These are phyloP conservation scores for Solanum peruvianum DNA, from an alignment of 257 asterid genomes.

Conservation along the genomic window DNA sequence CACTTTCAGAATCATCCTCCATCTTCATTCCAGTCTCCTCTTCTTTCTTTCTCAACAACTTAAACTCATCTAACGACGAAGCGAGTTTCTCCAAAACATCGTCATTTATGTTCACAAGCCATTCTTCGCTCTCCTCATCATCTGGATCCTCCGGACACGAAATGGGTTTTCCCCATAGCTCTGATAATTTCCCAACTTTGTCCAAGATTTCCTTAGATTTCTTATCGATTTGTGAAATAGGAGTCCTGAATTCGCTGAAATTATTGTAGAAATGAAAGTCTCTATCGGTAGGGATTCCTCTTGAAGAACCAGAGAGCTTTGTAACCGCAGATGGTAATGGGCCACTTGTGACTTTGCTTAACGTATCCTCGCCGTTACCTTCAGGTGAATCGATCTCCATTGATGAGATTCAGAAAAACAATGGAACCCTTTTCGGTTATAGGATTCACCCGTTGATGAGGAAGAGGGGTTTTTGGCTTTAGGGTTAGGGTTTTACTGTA, in stretches of 20 bases:
- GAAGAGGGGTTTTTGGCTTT: neutral
- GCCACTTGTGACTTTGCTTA: conserved; percentile 36
- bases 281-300: conserved; percentile 50
- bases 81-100: conserved; percentile 62
- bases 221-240: conserved; percentile 32
- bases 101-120: conserved; percentile 71
- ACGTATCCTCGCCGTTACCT: conserved; percentile 18
- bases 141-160: conserved; percentile 45
- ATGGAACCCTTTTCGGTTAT: neutral
- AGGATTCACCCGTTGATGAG: neutral
- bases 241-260: conserved; percentile 60
- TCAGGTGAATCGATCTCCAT: conserved; percentile 61
- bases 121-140: conserved; percentile 41
- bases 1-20: conserved; percentile 18
- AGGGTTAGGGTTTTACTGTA: conserved; percentile 7
- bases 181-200: conserved; percentile 43
- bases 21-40: conserved; percentile 52
- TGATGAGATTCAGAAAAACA: neutral
- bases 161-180: conserved; percentile 39
- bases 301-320: conserved; percentile 76
- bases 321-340: conserved; percentile 41
- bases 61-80: conserved; percentile 60
- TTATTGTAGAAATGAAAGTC: conserved; percentile 89
- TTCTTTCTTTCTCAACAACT: conserved; percentile 31
- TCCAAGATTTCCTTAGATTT: conserved; percentile 39